phyloP scores from a whole-genome alignment of 2,329 filamentous ascomycete species.

The Scorias spongiosa region DNA sequence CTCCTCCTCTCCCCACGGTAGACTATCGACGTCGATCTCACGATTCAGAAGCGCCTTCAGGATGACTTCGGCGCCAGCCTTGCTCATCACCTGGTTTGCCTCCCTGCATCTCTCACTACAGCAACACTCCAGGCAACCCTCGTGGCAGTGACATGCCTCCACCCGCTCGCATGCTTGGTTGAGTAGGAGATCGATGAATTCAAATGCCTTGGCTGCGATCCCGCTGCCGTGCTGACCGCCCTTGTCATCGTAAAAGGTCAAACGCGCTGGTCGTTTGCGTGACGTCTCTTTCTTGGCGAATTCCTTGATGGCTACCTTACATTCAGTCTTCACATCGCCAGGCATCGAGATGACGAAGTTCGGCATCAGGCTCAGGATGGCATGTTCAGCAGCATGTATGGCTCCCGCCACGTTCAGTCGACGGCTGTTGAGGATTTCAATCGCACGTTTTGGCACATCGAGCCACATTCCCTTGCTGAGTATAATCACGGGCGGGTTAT shows the following conservation, averaged over 20 bases:
- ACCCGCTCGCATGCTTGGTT: slow-evolving; percentile 62
- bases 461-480: slow-evolving; percentile 89
- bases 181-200: slow-evolving; percentile 71
- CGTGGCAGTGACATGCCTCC: slow-evolving; percentile 57
- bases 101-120: slow-evolving; percentile 73
- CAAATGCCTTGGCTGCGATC: slow-evolving; percentile 84
- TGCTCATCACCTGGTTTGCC: slow-evolving; percentile 84
- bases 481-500: slow-evolving; percentile 80
- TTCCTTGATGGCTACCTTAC: slow-evolving; percentile 79
- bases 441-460: slow-evolving; percentile 64
- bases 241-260: slow-evolving; percentile 93
- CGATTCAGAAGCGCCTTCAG: slow-evolving; percentile 59
- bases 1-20: slow-evolving; percentile 71
- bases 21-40: slow-evolving; percentile 65
- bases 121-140: slow-evolving; percentile 83
- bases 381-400: slow-evolving; percentile 91
- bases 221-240: slow-evolving; percentile 71
- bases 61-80: slow-evolving; percentile 71
- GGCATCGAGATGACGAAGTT: slow-evolving; percentile 83
- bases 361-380: slow-evolving; percentile 70
- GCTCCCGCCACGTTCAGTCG: slow-evolving; percentile 70
- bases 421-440: slow-evolving; percentile 60
- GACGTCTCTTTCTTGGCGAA: slow-evolving; percentile 54
- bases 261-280: slow-evolving; percentile 68
- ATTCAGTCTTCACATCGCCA: slow-evolving; percentile 86